Base-by-base conservation (phyloP, 768 basidiomycete species). In the Heimioporus sp. region DNA sequence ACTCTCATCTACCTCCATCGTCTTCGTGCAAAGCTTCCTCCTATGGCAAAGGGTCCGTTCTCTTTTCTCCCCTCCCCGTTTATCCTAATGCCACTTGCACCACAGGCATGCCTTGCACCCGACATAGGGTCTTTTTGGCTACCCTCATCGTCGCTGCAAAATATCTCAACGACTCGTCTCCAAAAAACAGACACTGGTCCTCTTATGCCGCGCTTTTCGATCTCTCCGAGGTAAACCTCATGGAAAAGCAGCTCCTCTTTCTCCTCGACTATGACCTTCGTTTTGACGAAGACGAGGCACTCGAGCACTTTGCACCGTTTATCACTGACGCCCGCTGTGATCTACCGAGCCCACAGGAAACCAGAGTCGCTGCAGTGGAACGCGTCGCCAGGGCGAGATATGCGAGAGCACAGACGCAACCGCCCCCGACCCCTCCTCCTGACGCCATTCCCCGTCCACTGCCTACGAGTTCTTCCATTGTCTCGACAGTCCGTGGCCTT, bases 221-320 rank as follows among this genome's bases (percentile, higher is more conserved):
- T 65, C 72, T 83, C 46, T 70, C 75, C 11, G 90, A 92, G 73
- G 85, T 98, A 69, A 97, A 95, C 71, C 78, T 95, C 55, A 98
- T 98, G 96, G 96, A 99, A 75, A 90, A 86, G 73, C 93, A 99
- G 72, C 82, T 99, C 28, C 83, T 99, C 48, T 87, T 81, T 69
- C 77, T 98, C 52, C 84, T 99, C 61, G 90, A 96, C 73, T 95
- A 90, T 67, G 87, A 98, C 69, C 83, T 99, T 51, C 85, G 91
- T 43, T 92, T 98, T 67, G 80, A 83, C 59, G 96, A 99, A 72
- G 71, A 73, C 24, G 93, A 97, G 62, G 86, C 87, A 10, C 80
- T 87, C 61, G 65, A 64, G 28, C 74, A 77, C 11, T 94, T 97
- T 72, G 80, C 76, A 11, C 85, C 89, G 3, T 86, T 90, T 70